Evolutionary conservation across 176 grass and related monocot species (phyloP), one percentile per base, ranked within the genome.

Genomic region (Pontederia crassipes): DNA sequence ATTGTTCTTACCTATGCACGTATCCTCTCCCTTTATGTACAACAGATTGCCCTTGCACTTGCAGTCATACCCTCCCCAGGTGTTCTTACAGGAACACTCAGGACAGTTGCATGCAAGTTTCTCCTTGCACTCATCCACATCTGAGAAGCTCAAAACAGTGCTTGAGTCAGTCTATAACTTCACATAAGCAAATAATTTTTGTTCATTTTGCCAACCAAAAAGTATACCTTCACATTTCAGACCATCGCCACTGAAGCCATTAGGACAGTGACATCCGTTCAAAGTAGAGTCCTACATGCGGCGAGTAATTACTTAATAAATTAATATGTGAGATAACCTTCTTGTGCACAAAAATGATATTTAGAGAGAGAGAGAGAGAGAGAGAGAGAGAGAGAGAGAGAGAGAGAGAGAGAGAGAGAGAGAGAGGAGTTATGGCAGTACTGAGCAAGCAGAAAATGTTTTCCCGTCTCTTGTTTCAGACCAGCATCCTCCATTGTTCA

Each of bases 401-500:
- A 40, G 6, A 3, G 6, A 40, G 32, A 40, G 32, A 40, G 32
- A 40, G 6, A 3, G 6, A 40, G 32, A 40, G 32, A 40, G 32
- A 40, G 32, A 7, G 32, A 40, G 1, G 32, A 40, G 32, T 40
- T 1, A 40, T 40, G 32, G 6, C 32, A 40, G 32, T 40, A 40
- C 32, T 40, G 32, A 40, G 32, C 92, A 97, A 67, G 92, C 83
- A 82, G 92, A 97, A 66, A 88, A 85, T 9, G 85, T 81, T 67
- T 80, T 85, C 46, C 70, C 73, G 20, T 88, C 77, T 48, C 62
- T 81, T 71, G 80, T 97, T 46, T 76, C 73, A 46, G 85, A 74
- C 92, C 92, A 97, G 73, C 92, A 97, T 15, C 92, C 92, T 10
- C 87, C 87, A 54, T 88, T 89, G 46, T 91, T 85, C 72, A 97